phyloP scores from a whole-genome alignment of 768 basidiomycete genomes.

The Tephrocybe sp. region DNA sequence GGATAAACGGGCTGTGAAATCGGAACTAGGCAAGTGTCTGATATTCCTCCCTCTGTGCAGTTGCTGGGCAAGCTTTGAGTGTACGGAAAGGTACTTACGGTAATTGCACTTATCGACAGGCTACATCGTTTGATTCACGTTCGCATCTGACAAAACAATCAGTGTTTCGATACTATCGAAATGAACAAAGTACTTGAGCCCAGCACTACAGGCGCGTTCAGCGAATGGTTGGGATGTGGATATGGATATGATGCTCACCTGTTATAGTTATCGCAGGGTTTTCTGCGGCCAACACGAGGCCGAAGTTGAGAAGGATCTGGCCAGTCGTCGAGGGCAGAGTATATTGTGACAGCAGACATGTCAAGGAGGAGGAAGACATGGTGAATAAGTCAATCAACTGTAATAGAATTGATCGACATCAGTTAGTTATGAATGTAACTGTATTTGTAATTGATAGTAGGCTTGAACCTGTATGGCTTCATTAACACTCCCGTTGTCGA shows the following conservation, averaged over 20 bases:
- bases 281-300: neutral
- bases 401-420: too few relatives aligned
- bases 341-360: neutral
- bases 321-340: neutral
- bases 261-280: neutral
- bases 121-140: neutral
- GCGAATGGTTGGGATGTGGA: neutral
- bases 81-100: too few relatives aligned
- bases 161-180: neutral
- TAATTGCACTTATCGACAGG: neutral
- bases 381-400: too few relatives aligned
- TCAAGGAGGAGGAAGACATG: neutral
- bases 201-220: neutral
- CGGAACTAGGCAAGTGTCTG: neutral
- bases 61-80: neutral
- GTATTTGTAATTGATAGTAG: constrained; percentile 4
- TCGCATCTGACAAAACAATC: neutral
- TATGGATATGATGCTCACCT: neutral
- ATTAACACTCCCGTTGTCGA: constrained; percentile 8
- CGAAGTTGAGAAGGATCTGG: neutral
- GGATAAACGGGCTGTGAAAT: neutral
- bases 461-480: constrained; percentile 3
- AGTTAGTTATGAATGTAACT: too few relatives aligned
- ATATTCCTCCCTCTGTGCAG: neutral
- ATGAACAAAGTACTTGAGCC: neutral